A percentile compares a stretch with the other conserved stretches of the same genome.
phyloP scores from a whole-genome alignment of 305 asterid species.

The Stenogyne calaminthoides region DNA sequence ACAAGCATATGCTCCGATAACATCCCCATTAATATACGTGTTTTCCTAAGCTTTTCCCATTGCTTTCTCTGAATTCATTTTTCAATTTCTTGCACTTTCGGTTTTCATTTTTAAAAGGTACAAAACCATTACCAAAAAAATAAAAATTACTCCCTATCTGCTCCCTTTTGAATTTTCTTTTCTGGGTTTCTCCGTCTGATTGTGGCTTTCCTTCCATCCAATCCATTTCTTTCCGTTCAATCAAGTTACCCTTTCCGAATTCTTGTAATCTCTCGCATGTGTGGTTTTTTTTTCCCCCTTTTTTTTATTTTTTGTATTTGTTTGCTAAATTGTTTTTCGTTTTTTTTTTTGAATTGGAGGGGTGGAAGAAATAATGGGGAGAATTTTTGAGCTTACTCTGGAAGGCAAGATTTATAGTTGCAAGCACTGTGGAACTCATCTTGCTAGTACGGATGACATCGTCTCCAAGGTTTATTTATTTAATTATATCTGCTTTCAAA shows the following conservation, averaged over 20 bases:
- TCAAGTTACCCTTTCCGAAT: slow-evolving; percentile 21
- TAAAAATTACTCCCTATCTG: not conserved
- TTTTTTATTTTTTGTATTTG: slow-evolving; percentile 6
- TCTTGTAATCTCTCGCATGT: slow-evolving; percentile 12
- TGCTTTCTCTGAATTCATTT: not conserved
- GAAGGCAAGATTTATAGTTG: slow-evolving; percentile 92
- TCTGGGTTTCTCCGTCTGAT: slow-evolving; percentile 29
- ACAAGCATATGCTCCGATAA: slow-evolving; percentile 28
- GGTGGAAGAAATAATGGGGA: slow-evolving; percentile 50
- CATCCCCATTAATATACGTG: slow-evolving; percentile 23
- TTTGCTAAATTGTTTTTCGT: slow-evolving; percentile 5
- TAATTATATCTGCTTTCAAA: not conserved
- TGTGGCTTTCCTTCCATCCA: slow-evolving; percentile 17
- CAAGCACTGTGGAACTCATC: slow-evolving; percentile 91
- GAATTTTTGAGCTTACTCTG: slow-evolving; percentile 65
- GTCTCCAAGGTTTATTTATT: slow-evolving; percentile 63
- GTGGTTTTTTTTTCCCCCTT: not conserved
- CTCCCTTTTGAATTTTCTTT: not conserved
- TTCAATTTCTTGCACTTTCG: slow-evolving; percentile 32
- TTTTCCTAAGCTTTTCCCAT: slow-evolving; percentile 2
- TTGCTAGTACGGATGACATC: slow-evolving; percentile 69
- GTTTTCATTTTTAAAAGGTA: slow-evolving; percentile 29
- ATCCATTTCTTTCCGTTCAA: slow-evolving; percentile 25
- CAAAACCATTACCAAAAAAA: not conserved
- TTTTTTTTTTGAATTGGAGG: not conserved